Conservation (phyloP, 108 stramenopile genomes). For the Pelagomonas calceolata region DNA sequence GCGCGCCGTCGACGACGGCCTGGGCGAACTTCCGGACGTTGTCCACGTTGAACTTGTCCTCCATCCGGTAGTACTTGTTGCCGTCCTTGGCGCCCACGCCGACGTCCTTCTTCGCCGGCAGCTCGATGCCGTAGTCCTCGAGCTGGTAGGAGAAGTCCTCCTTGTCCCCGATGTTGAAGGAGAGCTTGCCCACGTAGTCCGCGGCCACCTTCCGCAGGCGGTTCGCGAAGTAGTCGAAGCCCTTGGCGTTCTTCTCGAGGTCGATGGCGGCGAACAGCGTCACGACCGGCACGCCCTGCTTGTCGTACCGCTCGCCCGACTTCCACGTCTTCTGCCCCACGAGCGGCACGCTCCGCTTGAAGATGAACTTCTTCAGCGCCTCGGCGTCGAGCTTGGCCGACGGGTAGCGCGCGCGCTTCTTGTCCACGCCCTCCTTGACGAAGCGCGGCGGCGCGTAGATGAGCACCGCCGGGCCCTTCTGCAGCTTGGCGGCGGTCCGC, state of each 20-base stretch:
- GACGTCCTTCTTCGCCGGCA: not conserved
- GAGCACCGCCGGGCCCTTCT: constrained; percentile 26
- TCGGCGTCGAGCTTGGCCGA: constrained; percentile 17
- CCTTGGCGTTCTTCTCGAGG: not conserved
- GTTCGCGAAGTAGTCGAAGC: not conserved
- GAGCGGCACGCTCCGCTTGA: constrained; percentile 29
- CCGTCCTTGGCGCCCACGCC: not conserved
- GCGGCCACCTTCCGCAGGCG: constrained; percentile 18
- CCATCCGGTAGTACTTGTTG: not conserved
- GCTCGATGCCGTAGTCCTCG: not conserved
- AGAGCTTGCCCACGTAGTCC: constrained; percentile 22
- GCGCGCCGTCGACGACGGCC: constrained; percentile 19
- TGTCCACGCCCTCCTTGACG: constrained; percentile 6
- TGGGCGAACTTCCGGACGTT: constrained; percentile 12
- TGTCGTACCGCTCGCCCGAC: not conserved
- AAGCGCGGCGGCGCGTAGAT: constrained; percentile 33
- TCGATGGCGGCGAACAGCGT: constrained; percentile 14
- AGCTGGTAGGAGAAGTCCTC: constrained; percentile 7
- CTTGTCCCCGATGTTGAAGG: constrained; percentile 23
- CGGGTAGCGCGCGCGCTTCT: constrained; percentile 17
- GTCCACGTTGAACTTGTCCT: not conserved
- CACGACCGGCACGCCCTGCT: not conserved
- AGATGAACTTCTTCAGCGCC: constrained; percentile 25
- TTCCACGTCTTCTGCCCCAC: constrained; percentile 10
- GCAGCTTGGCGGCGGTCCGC: not conserved